Conservation (phyloP, 192 early-diverging fungal species). For the Entomortierella parvispora region DNA sequence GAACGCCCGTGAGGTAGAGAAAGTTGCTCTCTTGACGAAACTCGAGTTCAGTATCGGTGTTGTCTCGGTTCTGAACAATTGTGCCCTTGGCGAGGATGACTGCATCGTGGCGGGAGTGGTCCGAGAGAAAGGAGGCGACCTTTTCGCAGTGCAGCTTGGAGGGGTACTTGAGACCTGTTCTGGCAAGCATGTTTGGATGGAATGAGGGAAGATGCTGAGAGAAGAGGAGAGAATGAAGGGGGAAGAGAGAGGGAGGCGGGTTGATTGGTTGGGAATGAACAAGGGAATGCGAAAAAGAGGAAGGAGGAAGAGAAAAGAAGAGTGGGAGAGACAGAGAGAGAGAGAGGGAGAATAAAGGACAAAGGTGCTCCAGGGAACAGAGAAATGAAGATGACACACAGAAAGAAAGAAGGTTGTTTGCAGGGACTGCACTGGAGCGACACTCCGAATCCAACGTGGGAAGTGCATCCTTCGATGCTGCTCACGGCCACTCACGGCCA, state of each 20-base stretch:
- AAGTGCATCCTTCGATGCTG: too few relatives aligned
- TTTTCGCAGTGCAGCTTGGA: constrained; percentile 67
- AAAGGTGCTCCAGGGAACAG: too few relatives aligned
- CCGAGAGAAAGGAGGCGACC: constrained; percentile 57
- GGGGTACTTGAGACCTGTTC: constrained; percentile 58
- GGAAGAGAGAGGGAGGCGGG: neutral
- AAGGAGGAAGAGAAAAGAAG: too few relatives aligned
- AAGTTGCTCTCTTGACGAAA: constrained; percentile 93
- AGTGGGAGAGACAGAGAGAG: too few relatives aligned
- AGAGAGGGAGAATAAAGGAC: too few relatives aligned
- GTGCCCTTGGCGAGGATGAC: constrained; percentile 70
- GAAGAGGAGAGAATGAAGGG: neutral
- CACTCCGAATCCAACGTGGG: too few relatives aligned
- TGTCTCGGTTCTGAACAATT: constrained; percentile 63
- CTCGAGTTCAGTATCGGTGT: constrained; percentile 81
- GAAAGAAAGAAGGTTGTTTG: too few relatives aligned
- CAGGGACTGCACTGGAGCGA: too few relatives aligned
- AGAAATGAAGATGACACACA: too few relatives aligned
- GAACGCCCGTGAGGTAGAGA: constrained; percentile 84
- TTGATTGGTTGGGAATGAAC: too few relatives aligned
- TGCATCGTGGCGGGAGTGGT: constrained; percentile 52
- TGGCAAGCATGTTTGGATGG: constrained; percentile 19
- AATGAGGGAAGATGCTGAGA: neutral
- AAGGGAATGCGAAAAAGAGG: too few relatives aligned
- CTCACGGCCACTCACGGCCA: too few relatives aligned